Evolutionary conservation across 2,329 filamentous ascomycete genomes (phyloP).

Genomic region (Nakataea oryzae): DNA sequence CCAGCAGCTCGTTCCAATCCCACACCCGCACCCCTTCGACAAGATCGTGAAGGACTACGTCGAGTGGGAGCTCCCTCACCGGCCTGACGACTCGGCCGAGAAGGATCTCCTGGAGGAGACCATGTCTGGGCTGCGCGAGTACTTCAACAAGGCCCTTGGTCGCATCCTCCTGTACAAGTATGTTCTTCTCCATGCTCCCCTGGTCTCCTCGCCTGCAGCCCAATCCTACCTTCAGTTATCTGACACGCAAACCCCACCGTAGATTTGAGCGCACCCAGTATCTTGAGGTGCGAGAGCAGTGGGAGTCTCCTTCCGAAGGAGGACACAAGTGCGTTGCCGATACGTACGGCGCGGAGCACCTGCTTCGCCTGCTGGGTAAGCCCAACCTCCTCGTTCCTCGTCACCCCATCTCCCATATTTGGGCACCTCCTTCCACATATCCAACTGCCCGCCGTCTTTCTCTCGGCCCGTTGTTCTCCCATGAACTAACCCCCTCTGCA

Average conservation of each 20-base stretch:
- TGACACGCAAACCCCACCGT: background rate
- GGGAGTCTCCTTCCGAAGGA: conserved; percentile 51
- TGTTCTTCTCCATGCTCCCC: conserved; percentile 9
- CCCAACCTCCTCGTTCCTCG: conserved; percentile 6
- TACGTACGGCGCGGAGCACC: conserved; percentile 86
- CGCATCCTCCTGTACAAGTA: conserved; percentile 78
- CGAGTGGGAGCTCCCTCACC: conserved; percentile 55
- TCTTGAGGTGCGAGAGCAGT: conserved; percentile 62
- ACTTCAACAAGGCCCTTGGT: conserved; percentile 85
- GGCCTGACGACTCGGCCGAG: conserved; percentile 56
- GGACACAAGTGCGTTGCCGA: conserved; percentile 62
- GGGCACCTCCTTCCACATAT: background rate
- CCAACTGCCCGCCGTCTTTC: background rate
- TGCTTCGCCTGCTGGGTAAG: conserved; percentile 80
- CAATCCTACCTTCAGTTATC: background rate
- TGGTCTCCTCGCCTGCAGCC: no score
- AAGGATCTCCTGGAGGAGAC: conserved; percentile 86
- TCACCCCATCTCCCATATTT: background rate
- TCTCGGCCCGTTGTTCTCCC: background rate
- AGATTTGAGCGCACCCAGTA: conserved; percentile 90
- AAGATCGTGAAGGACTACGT: conserved; percentile 75
- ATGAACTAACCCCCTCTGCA: conserved; percentile 22
- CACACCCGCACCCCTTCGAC: conserved; percentile 63
- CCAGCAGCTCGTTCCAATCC: conserved; percentile 76
- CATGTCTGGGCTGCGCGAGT: conserved; percentile 74